Evolutionary conservation across 2,329 filamentous ascomycete genomes (phyloP).

Genomic region (Seiridium cupressi): DNA sequence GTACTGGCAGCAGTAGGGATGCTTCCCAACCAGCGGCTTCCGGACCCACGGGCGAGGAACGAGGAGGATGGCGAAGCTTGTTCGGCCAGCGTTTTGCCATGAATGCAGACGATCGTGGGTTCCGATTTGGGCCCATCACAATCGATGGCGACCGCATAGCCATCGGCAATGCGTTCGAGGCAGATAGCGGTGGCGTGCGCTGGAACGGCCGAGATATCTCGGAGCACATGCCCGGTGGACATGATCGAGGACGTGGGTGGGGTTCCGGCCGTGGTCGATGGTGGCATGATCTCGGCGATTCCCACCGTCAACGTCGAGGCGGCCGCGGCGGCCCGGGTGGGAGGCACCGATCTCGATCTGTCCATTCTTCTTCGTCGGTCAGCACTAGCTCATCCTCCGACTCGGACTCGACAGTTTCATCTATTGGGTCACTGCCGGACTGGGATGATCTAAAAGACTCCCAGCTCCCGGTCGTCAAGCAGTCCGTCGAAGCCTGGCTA

Average conservation of each 20-base stretch:
- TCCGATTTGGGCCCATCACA: conserved; percentile 36
- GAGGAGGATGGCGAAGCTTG: neutral
- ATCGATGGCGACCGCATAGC: conserved; percentile 42
- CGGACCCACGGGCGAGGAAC: conserved; percentile 1
- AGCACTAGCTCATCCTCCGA: conserved; percentile 34
- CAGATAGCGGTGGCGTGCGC: conserved; percentile 42
- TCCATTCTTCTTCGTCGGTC: conserved; percentile 32
- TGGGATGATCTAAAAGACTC: conserved; percentile 47
- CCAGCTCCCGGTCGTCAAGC: conserved; percentile 46
- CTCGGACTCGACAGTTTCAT: conserved; percentile 37
- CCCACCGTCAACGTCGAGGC: neutral
- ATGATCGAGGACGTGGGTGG: conserved; percentile 11
- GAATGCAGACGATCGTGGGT: conserved; percentile 18
- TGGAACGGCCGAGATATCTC: conserved; percentile 44
- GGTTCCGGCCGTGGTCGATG: neutral
- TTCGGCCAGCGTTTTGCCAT: conserved; percentile 13
- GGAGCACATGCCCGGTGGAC: conserved; percentile 8
- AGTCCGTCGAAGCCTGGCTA: conserved; percentile 47
- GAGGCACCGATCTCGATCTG: conserved; percentile 23
- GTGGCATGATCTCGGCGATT: neutral
- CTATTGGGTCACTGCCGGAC: conserved; percentile 52
- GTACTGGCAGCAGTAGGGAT: neutral
- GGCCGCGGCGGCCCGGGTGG: neutral
- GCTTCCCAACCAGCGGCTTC: neutral
- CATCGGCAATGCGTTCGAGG: conserved; percentile 41